Conservation (phyloP, 73 alveolate genomes). For the Durusdinium trenchii region DNA sequence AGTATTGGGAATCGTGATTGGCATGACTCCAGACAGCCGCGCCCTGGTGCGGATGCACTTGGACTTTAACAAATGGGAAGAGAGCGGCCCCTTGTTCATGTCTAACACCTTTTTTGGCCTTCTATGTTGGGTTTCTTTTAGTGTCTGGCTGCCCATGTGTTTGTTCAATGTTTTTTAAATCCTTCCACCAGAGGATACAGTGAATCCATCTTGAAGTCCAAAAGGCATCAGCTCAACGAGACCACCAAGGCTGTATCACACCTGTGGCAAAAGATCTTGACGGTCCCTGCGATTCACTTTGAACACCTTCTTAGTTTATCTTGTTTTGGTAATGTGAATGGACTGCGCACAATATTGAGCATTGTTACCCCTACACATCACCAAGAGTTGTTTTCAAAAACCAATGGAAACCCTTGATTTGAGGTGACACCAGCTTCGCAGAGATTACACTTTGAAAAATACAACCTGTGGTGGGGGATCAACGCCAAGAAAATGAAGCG, state of each 20-base stretch:
- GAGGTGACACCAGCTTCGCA: conserved; percentile 18
- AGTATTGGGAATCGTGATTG: neutral
- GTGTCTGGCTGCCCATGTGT: neutral
- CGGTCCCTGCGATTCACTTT: neutral
- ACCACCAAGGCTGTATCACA: neutral
- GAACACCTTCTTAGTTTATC: neutral
- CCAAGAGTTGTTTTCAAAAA: no score
- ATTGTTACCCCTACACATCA: neutral
- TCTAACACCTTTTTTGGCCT: neutral
- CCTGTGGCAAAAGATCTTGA: neutral
- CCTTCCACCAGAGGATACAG: neutral
- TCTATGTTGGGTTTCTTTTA: neutral
- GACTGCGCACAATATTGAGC: neutral
- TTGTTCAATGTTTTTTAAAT: neutral
- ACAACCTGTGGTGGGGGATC: neutral
- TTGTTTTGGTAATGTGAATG: neutral
- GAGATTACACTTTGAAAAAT: neutral
- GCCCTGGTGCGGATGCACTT: neutral
- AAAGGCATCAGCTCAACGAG: conserved; percentile 7
- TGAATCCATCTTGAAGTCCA: neutral
- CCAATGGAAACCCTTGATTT: no score
- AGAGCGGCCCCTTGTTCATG: neutral
- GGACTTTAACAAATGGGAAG: conserved; percentile 15
- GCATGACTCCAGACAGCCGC: neutral
- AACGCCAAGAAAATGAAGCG: neutral